Base-by-base conservation (phyloP, 2,329 filamentous ascomycete genomes). In the Endoconidiophora polonica region DNA sequence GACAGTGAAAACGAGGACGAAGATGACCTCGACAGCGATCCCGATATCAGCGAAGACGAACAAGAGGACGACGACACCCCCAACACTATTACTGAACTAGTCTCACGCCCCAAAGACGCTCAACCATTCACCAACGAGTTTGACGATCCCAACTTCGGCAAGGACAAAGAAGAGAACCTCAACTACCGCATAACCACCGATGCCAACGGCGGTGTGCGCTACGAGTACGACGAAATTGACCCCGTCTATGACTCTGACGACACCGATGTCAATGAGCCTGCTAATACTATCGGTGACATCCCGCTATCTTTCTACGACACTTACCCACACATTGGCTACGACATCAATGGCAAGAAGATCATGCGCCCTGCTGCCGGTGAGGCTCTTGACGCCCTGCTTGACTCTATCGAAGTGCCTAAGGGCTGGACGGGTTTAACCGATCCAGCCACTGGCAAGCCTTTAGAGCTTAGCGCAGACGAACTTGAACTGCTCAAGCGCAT, bases 271-370 rank as follows among this genome's bases (percentile, higher is more conserved):
- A 78, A 83, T 54, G 82, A 77, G 50, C 77, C 81, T 24, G 73
- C 72, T 47, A 98, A 98, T 67, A 96, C 91, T 0, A 95, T 98
- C 59, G 93, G 91, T 57, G 74, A 96, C 62, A 98, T 98, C 54
- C 86, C 88, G 4, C 69, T 96, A 46, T 83, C 84, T 2, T 96
- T 94, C 67, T 98, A 98, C 69, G 91, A 98, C 63, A 83, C 86
- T 36, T 98, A 95, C 62, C 91, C 91, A 46, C 91, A 98, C 63
- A 95, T 98, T 62, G 91, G 91, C 53, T 98, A 98, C 67, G 86
- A 95, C 59, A 96, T 98, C 68, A 94, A 98, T 64, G 91, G 91
- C 64, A 95, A 93, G 74, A 93, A 85, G 65, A 94, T 98, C 56
- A 85, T 94, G 80, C 83, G 91, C 48, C 91, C 91, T 5, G 91